phyloP scores from a whole-genome alignment of 768 basidiomycete species.

The Lentinula aciculospora region DNA sequence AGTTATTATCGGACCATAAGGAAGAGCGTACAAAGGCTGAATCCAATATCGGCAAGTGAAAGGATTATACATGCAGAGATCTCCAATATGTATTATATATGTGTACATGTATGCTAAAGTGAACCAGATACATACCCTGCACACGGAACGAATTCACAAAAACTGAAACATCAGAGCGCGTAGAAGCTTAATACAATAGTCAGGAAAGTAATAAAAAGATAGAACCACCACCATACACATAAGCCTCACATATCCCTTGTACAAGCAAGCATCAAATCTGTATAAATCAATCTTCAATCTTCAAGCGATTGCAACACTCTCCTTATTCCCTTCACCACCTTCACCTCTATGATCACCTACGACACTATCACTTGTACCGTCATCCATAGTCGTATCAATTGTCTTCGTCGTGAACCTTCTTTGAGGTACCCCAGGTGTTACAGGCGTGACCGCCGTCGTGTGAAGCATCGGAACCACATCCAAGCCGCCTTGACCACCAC shows the following conservation, averaged over 20 bases:
- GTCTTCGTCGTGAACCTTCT: background rate
- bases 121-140: background rate
- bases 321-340: background rate
- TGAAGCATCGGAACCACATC: constrained; percentile 3
- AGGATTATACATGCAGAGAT: too few species aligned
- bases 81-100: too few species aligned
- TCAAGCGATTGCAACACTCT: background rate
- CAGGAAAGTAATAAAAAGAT: too few species aligned
- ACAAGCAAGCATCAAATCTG: background rate
- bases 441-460: background rate
- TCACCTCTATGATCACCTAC: background rate
- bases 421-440: background rate
- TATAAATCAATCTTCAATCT: too few species aligned
- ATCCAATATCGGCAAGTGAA: too few species aligned
- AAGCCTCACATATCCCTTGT: background rate
- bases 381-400: constrained; percentile 1
- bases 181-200: too few species aligned
- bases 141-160: background rate
- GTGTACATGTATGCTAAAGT: background rate
- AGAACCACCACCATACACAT: too few species aligned
- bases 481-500: background rate
- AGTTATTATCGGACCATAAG: background rate
- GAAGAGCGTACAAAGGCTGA: background rate
- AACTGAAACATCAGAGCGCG: too few species aligned
- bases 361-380: background rate